Conservation (phyloP, 345 rosid genomes). For the Lepidium aucheri region DNA sequence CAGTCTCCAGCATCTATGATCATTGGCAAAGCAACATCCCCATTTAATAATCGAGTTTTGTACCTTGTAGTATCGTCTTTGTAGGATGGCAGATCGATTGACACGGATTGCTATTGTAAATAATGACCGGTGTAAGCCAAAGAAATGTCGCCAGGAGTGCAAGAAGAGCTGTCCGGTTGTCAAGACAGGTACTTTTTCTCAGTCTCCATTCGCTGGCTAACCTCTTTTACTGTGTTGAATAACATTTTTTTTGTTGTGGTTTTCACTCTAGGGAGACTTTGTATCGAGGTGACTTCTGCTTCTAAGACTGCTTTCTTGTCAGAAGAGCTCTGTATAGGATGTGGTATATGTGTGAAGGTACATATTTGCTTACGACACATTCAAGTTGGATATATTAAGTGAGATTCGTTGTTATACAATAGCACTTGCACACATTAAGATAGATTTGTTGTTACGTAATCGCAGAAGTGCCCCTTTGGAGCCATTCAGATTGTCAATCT, state of each 20-base stretch:
- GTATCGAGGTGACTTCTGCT: slow-evolving; percentile 70
- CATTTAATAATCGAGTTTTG: too few relatives aligned
- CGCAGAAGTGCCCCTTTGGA: slow-evolving; percentile 89
- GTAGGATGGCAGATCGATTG: slow-evolving; percentile 54
- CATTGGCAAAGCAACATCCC: too few relatives aligned
- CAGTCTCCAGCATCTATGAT: too few relatives aligned
- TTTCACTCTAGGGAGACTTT: slow-evolving; percentile 50
- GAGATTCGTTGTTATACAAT: too few relatives aligned
- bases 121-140: slow-evolving; percentile 77
- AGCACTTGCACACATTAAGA: not conserved
- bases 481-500: slow-evolving; percentile 89
- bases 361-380: not conserved
- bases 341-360: slow-evolving; percentile 89
- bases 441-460: not conserved
- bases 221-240: not conserved
- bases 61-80: too few relatives aligned
- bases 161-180: slow-evolving; percentile 94
- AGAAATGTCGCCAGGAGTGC: slow-evolving; percentile 86
- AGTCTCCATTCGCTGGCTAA: not conserved
- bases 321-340: slow-evolving; percentile 84
- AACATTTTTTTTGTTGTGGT: not conserved
- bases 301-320: slow-evolving; percentile 73
- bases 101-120: slow-evolving; percentile 81
- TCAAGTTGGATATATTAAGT: not conserved
- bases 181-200: slow-evolving; percentile 40